A percentile compares a stretch with the other conserved stretches of the same genome.
phyloP scores from a whole-genome alignment of 495 filamentous ascomycete species.

The Cetradonia linearis region DNA sequence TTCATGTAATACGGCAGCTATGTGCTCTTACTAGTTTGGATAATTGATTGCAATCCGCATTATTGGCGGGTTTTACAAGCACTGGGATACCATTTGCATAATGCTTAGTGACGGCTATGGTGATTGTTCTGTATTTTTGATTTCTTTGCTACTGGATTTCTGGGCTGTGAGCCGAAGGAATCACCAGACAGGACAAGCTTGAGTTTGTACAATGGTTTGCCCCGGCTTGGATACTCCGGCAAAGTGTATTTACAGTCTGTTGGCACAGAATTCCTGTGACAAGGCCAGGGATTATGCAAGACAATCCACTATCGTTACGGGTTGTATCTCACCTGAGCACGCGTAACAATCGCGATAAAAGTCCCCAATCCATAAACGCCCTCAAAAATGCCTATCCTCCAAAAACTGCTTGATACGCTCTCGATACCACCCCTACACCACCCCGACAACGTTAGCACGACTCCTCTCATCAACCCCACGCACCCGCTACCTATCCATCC shows the following conservation, averaged over 20 bases:
- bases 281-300: not conserved
- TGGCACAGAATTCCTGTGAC: slow-evolving; percentile 4
- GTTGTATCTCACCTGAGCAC: not conserved
- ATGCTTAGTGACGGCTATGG: too few relatives aligned
- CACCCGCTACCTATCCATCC: not conserved
- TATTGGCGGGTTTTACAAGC: slow-evolving; percentile 5
- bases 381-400: slow-evolving; percentile 39
- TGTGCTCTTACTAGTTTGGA: slow-evolving; percentile 60
- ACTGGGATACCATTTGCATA: slow-evolving; percentile 4
- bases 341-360: not conserved
- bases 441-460: slow-evolving; percentile 1
- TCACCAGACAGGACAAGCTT: too few relatives aligned
- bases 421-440: slow-evolving; percentile 42
- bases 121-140: not conserved
- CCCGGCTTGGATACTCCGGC: slow-evolving; percentile 14
- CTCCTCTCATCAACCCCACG: slow-evolving; percentile 7
- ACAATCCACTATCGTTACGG: not conserved
- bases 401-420: slow-evolving; percentile 40
- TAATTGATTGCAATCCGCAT: slow-evolving; percentile 27
- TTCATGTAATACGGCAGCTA: slow-evolving; percentile 55
- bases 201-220: slow-evolving; percentile 17
- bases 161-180: too few relatives aligned
- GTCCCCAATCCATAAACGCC: not conserved
- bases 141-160: too few relatives aligned
- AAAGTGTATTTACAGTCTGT: slow-evolving; percentile 11